Base-by-base conservation (phyloP, 2,329 filamentous ascomycete genomes). In the Fusarium sp. region DNA sequence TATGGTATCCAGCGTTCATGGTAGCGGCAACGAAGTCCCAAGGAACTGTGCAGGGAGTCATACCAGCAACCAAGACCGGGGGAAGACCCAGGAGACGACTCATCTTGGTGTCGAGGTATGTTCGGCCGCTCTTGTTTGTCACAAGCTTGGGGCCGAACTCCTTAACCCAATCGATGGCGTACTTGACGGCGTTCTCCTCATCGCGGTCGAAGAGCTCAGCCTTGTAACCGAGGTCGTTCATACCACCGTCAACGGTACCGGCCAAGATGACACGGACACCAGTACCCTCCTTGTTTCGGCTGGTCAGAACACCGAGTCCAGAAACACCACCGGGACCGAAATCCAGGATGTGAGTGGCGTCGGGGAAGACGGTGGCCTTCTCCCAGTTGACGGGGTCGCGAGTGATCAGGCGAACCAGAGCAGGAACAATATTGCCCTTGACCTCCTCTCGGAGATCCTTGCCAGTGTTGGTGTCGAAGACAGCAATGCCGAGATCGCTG, bases 251-350 rank as follows among this genome's bases (percentile, higher is more conserved):
- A 75, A 99, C 92, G n/a, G 93, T 88, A 69, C 97, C 96, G 45
- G 94, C 96, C 62, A 99, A 87, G 72, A 99, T 97, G 71, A 99
- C 94, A 66, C 95, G 93, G 37, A 99, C 96, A 76, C 96, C 96
- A 61, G 94, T 98, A 69, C 96, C 96, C 80, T 99, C 97, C 85
- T 99, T 99, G 87, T 98, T 99, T 75, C 96, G 93, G 86, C 97
- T 98, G 61, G 96, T 99, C 69, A 99, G 85, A 47, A 97, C 93
- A 77, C 96, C 97, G 23, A 99, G 90, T 70, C 97, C 97, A 25
- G 96, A 99, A 71, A 98, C 96, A 68, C 96, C 97, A 76, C 96
- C 96, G 23, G 96, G 96, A 48, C 97, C 96, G 75, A 99, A 98
- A 82, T 99, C 96, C 55, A 99, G 84, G 59, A 99, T 93, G 79